Evolutionary conservation across 192 early-diverging fungal species (phyloP).

Genomic region (Helicostylum pulchrum): DNA sequence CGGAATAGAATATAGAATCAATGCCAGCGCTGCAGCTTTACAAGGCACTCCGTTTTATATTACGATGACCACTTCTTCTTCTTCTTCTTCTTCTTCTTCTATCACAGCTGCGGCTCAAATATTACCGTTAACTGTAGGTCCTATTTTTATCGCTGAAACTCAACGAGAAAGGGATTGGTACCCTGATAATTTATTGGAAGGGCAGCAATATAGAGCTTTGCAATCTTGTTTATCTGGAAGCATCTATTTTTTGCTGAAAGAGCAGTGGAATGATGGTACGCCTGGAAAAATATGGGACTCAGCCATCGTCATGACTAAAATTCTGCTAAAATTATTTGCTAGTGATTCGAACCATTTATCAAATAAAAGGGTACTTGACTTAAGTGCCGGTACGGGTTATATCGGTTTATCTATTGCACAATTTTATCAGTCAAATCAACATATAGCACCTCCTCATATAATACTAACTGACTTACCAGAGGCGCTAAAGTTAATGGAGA

Average conservation of each 20-base stretch:
- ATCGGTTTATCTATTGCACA: slow-evolving; percentile 13
- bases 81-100: background rate
- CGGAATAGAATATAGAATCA: background rate
- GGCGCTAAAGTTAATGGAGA: slow-evolving; percentile 31
- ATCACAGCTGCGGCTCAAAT: background rate
- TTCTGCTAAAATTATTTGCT: slow-evolving; percentile 21
- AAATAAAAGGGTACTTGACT: slow-evolving; percentile 36
- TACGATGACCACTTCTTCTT: background rate
- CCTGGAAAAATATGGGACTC: slow-evolving; percentile 53
- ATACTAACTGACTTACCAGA: slow-evolving; percentile 41
- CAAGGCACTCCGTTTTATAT: too few species aligned
- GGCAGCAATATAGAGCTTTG: background rate
- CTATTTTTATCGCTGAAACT: background rate
- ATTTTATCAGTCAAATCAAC: background rate
- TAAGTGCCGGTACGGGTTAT: slow-evolving; percentile 40
- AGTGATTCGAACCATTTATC: slow-evolving; percentile 21
- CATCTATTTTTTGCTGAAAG: slow-evolving; percentile 21
- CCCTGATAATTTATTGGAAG: background rate
- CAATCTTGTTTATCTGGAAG: background rate
- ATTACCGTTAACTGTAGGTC: background rate
- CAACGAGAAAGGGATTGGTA: background rate
- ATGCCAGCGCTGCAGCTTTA: too few species aligned
- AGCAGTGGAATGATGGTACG: slow-evolving; percentile 34
- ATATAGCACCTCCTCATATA: background rate
- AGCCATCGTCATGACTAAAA: slow-evolving; percentile 36